A percentile compares a stretch with the other conserved stretches of the same genome.
Conservation (phyloP, 2,329 filamentous ascomycete species). For the Laburnicola sp. region DNA sequence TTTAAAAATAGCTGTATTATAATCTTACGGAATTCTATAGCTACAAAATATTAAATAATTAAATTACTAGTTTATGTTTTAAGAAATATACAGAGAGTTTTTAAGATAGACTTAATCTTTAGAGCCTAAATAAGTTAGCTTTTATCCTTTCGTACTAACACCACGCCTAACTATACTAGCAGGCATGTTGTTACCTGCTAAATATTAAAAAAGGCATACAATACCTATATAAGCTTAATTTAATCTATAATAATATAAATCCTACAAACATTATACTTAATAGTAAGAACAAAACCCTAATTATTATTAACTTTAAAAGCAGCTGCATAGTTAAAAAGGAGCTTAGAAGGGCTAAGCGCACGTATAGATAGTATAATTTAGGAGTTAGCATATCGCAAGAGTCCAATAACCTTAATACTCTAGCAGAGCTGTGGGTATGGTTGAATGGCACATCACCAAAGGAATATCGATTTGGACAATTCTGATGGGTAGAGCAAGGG, state of each 20-base stretch:
- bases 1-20: not conserved
- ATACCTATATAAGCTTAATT: constrained; percentile 18
- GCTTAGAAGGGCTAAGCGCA: not conserved
- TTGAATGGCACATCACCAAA: not conserved
- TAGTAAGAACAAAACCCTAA: constrained; percentile 22
- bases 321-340: not conserved
- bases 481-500: not conserved
- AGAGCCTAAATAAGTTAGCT: not conserved
- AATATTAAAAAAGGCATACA: not conserved
- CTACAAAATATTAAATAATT: not conserved
- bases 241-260: constrained; percentile 44
- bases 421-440: constrained; percentile 3
- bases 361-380: constrained; percentile 1
- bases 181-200: not conserved
- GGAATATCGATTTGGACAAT: constrained; percentile 1
- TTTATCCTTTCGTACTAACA: not conserved
- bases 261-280: constrained; percentile 43
- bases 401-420: not conserved
- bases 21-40: not conserved
- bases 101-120: not conserved
- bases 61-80: not conserved
- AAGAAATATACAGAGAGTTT: not conserved
- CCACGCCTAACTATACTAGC: not conserved
- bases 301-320: constrained; percentile 37
- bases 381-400: not conserved